Evolutionary conservation across 2,329 filamentous ascomycete genomes (phyloP), one percentile per base, ranked within the genome.

Genomic region (Aspergillus fructus): DNA sequence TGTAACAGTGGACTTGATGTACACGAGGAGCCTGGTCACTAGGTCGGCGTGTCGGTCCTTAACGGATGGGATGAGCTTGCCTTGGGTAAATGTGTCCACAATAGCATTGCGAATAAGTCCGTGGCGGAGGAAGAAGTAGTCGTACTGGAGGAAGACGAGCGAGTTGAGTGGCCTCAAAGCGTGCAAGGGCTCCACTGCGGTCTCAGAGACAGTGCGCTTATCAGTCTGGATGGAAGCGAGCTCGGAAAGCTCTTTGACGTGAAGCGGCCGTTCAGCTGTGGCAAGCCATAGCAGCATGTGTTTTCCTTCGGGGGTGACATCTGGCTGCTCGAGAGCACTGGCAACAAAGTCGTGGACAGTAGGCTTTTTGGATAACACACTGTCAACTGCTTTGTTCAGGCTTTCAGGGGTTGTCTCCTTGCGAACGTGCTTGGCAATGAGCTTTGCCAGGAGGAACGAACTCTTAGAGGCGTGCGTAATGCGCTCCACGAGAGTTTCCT

Each of bases 401-500:
- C 40, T 62, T 13, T 74, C 67, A 0, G 50, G n/a, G 17, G 49
- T 56, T 7, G 61, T 55, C 56, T 74, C 73, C n/a, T 61, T 58
- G 19, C 68, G 65, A 27, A 70, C 59, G 15, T 62, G 63, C 59
- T 72, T 73, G 1, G 69, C 53, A 8, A 67, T 69, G 6, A 76
- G 65, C 59, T 74, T 77, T 4, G 72, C 74, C 70, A 72, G 75
- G 0, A 76, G 66, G 56, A 77, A 76, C 5, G 74, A 76, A 8
- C 73, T 70, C 9, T 69, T 64, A 5, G 74, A 66, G 9, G 68
- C 71, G 30, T 73, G 64, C 2, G 68, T 61, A 37, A 78, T 66
- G 2, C 65, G 65, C n/a, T 67, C 67, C 19, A 74, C 62, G 0
- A 67, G 55, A 1, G 66, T 65, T 49, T 76, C 74, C 45, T 70